Evolutionary conservation across 1,284 basidiomycete genomes (phyloP), one percentile per base, ranked within the genome.

Genomic region (Ganoderma lingzhi): DNA sequence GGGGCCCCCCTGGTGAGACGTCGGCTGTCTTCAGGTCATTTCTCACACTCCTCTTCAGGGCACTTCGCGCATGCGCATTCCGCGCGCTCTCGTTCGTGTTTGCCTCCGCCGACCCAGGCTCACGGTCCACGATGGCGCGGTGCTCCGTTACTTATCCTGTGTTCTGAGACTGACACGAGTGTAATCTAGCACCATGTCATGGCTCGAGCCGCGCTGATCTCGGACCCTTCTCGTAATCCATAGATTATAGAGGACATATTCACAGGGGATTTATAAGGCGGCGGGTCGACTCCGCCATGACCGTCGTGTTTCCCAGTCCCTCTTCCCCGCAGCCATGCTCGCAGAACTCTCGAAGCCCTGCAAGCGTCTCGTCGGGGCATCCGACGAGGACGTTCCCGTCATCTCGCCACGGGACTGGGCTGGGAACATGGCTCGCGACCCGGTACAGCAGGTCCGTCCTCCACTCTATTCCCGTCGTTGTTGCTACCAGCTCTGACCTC

Each of bases 281-380:
- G 35, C 12, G 51, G 51, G n/a, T 35, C 45, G 39, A 42, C 30
- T 37, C 41, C 17, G 44, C 35, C 17, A 44, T 44, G 30, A 56
- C 63, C 64, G 51, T 63, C 72, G 61, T 62, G 64, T 35, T 68
- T 56, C 55, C 65, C 59, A 37, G 35, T 59, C 62, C 64, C 64
- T 62, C 55, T 65, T 65, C 55, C 53, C 39, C 70, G 67, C 67
- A 67, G 64, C 74, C 68, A 87, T 87, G 84, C 76, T 84, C 45
- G 65, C 73, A 39, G 78, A 81, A 62, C 81, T 82, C 30, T 88
- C 86, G 77, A 82, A 81, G 30, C 69, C 85, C 53, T 85, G 84
- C 55, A 92, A 91, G 80, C 84, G 83, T 65, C 73, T 88, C 41
- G 83, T 93, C 55, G 86, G 81, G 8, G 84, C 90, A 75, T 86